Percentiles rank a stretch among this genome's conserved stretches.
Evolutionary conservation across 768 basidiomycete genomes (phyloP).

Genomic region (Myochromella boudieri): DNA sequence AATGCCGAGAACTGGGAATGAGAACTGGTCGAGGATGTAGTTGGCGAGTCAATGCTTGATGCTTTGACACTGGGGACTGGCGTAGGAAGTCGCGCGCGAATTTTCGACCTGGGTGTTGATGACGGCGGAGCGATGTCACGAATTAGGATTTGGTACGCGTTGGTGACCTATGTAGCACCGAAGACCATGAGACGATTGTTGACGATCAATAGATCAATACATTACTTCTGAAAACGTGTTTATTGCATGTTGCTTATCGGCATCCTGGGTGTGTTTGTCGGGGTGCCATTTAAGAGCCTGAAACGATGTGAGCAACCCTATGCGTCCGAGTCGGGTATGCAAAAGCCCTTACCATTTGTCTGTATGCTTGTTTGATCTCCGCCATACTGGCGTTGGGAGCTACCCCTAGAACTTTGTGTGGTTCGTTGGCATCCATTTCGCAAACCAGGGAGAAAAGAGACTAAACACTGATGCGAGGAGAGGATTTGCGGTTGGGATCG

Average conservation of each 20-base stretch:
- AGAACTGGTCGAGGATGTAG: slow-evolving; percentile 24
- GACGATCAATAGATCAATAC: background rate
- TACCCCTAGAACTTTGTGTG: slow-evolving; percentile 47
- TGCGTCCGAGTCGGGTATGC: slow-evolving; percentile 21
- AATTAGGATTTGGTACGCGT: slow-evolving; percentile 56
- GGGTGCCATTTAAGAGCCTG: slow-evolving; percentile 69
- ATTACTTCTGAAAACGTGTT: slow-evolving; percentile 60
- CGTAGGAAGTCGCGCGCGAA: slow-evolving; percentile 12
- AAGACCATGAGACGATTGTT: slow-evolving; percentile 2
- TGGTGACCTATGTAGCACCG: slow-evolving; percentile 42
- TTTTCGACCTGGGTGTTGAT: slow-evolving; percentile 9
- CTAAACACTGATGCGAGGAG: background rate
- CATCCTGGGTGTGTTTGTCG: slow-evolving; percentile 57
- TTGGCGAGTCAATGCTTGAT: slow-evolving; percentile 21
- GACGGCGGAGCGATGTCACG: slow-evolving; percentile 31
- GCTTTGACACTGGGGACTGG: slow-evolving; percentile 20
- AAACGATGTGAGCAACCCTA: slow-evolving; percentile 10
- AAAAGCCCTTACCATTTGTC: slow-evolving; percentile 47
- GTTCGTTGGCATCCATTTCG: slow-evolving; percentile 35
- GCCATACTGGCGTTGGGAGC: slow-evolving; percentile 44
- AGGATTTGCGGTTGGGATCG: background rate
- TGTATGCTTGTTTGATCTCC: slow-evolving; percentile 49
- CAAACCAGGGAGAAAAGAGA: background rate
- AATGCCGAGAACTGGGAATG: slow-evolving; percentile 28
- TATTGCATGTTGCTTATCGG: slow-evolving; percentile 51